phyloP scores from a whole-genome alignment of 1,284 basidiomycete species.

The Stereum hirsutum region DNA sequence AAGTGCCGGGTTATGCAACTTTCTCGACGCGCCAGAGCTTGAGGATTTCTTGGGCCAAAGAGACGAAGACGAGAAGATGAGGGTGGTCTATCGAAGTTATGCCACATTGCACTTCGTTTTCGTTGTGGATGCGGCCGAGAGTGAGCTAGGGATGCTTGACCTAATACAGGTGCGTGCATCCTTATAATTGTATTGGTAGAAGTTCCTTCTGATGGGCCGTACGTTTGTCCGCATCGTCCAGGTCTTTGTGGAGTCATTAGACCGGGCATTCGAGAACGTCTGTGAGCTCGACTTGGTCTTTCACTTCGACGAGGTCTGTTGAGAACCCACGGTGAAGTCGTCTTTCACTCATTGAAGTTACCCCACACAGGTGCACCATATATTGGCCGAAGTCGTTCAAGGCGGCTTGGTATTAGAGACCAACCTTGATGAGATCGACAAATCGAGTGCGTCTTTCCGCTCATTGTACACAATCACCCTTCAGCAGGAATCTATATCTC shows the following conservation, averaged over 20 bases:
- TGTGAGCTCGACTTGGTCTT: constrained; percentile 98
- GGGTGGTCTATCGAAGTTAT: constrained; percentile 80
- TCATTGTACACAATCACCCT: neutral
- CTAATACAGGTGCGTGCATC: constrained; percentile 77
- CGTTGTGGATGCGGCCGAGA: constrained; percentile 91
- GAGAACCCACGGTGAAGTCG: neutral
- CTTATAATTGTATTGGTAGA: neutral
- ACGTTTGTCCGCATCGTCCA: constrained; percentile 13
- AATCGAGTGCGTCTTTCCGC: constrained; percentile 58
- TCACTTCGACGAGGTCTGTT: constrained; percentile 89
- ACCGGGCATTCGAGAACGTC: constrained; percentile 95
- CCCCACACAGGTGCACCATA: constrained; percentile 74
- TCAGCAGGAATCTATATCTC: constrained; percentile 1
- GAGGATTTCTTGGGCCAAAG: constrained; percentile 63
- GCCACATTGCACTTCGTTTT: constrained; percentile 97
- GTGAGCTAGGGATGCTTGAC: constrained; percentile 93
- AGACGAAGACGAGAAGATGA: constrained; percentile 51
- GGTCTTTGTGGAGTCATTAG: constrained; percentile 97
- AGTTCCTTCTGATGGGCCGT: too few relatives aligned
- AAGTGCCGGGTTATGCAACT: constrained; percentile 79
- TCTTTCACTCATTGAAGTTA: neutral
- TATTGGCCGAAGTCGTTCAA: constrained; percentile 92
- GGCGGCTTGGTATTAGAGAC: constrained; percentile 98
- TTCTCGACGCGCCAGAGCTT: constrained; percentile 86
- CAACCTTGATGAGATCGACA: constrained; percentile 86